Base-by-base conservation (phyloP, 495 filamentous ascomycete species). In the Neurospora terricola region DNA sequence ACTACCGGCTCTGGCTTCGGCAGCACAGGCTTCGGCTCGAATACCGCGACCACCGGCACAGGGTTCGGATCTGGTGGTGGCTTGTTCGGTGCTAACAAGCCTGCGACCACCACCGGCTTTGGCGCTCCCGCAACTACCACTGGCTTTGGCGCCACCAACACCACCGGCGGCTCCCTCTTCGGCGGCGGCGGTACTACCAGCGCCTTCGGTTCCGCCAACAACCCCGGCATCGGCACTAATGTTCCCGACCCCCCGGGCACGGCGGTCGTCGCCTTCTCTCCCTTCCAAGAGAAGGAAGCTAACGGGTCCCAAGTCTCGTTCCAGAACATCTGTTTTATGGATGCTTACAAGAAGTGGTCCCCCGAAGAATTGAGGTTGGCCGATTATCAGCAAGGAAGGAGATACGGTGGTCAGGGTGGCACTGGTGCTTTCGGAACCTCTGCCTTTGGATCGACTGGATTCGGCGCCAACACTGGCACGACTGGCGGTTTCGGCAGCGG, bases 321-420 rank as follows among this genome's bases (percentile, higher is more conserved):
- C 78, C 95, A 98, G 80, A 97, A 91, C 76, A 91, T 99, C 74
- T 88, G 89, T 16, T 96, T 97, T 76, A 91, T 92, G 86, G 90
- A 90, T 68, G 89, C 93, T 0, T 98, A 97, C 82, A 89, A 88
- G 79, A 94, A 94, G 74, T 97, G 89, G 81, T 97, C 93, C 5
- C 89, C 92, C 42, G 96, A 99, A 80, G 96, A 99, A 81, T 82
- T 99, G 66, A 89, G 96, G 78, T 81, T 97, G 72, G 93, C 88
- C 40, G 96, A 99, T 82, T 99, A 98, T 82, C 88, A 90, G 71
- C 90, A 93, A 84, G 96, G 96, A 34, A 88, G 96, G 72, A 89
- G 90, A 42, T 92, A 85, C 75, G 96, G 94, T 9, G 95, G 93
- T 76, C 86, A 87, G 27, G 92, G 92, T 72, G 93, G 93, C 69